phyloP scores from a whole-genome alignment of 139 green algal genomes.

The Chlamydomonas schloesseri region DNA sequence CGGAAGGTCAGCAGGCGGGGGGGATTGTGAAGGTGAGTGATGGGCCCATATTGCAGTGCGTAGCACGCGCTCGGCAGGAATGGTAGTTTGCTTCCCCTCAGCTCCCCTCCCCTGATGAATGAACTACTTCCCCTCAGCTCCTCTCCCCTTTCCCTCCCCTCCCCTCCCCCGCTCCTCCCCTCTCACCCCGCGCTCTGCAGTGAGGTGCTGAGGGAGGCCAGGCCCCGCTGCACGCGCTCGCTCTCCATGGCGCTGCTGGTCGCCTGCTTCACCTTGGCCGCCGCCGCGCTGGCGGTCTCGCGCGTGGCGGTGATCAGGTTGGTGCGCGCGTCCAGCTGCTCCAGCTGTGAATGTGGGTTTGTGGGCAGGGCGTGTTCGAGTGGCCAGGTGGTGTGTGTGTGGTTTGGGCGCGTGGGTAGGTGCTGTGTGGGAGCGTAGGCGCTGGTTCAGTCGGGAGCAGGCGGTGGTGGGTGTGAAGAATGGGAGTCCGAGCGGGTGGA shows the following conservation, averaged over 20 bases:
- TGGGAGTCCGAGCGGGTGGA: too few relatives aligned
- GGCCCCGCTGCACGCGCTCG: constrained; percentile 9
- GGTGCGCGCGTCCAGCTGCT: constrained; percentile 23
- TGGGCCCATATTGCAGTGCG: too few relatives aligned
- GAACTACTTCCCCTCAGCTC: neutral
- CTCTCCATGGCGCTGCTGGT: constrained; percentile 25
- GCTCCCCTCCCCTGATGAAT: neutral
- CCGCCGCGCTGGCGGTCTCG: constrained; percentile 12
- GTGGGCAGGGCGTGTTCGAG: neutral
- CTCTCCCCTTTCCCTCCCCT: too few relatives aligned
- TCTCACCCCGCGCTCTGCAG: constrained; percentile 11
- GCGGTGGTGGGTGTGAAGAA: too few relatives aligned
- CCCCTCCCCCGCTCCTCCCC: neutral
- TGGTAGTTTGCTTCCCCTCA: too few relatives aligned
- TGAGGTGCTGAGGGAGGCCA: neutral
- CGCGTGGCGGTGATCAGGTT: constrained; percentile 27
- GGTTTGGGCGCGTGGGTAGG: too few relatives aligned
- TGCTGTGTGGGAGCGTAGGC: neutral
- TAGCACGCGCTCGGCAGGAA: too few relatives aligned
- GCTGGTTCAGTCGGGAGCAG: too few relatives aligned
- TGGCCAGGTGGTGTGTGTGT: too few relatives aligned
- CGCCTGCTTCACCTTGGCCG: constrained; percentile 25
- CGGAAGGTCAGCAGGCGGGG: too few relatives aligned
- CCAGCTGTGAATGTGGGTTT: constrained; percentile 2
- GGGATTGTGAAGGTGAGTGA: too few relatives aligned